These are phyloP conservation scores for Vickermania spadyakhi DNA, from an alignment of 208 protist genomes.

Conservation along the genomic window DNA sequence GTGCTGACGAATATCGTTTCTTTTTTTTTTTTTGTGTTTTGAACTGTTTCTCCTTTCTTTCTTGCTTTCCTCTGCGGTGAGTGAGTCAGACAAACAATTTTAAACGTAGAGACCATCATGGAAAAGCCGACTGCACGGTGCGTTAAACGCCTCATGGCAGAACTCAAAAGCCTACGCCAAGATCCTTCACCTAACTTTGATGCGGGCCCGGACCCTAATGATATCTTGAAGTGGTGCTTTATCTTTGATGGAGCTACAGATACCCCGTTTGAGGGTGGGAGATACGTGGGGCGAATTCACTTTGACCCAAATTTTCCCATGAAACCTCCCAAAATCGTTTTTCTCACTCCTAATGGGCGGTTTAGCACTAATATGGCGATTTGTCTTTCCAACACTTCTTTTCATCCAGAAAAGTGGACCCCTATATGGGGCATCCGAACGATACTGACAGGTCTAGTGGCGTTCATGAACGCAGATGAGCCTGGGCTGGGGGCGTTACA, in stretches of 20 bases:
- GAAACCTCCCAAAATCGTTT: constrained; percentile 86
- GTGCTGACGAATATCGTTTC: no score
- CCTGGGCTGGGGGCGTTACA: constrained; percentile 26
- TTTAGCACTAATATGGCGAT: constrained; percentile 51
- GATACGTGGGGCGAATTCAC: constrained; percentile 94
- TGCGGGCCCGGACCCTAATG: constrained; percentile 20
- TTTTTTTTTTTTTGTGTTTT: no score
- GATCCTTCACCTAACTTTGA: constrained; percentile 20
- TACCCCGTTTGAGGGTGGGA: constrained; percentile 89
- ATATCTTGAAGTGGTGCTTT: constrained; percentile 88
- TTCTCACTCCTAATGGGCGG: constrained; percentile 83
- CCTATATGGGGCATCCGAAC: constrained; percentile 74
- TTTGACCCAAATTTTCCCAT: constrained; percentile 95
- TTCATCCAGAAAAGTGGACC: constrained; percentile 86
- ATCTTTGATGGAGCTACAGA: constrained; percentile 57
- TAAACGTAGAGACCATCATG: no score
- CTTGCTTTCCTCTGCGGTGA: no score
- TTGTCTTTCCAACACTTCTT: constrained; percentile 80
- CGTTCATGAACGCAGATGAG: constrained; percentile 68
- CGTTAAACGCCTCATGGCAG: constrained; percentile 25
- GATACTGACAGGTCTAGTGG: constrained; percentile 78
- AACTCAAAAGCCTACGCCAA: constrained; percentile 15
- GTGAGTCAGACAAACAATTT: no score
- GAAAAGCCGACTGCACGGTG: constrained; percentile 12
- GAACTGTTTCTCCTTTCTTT: no score